phyloP scores from a whole-genome alignment of 73 alveolate species.

The Tetrahymena elliotti region DNA sequence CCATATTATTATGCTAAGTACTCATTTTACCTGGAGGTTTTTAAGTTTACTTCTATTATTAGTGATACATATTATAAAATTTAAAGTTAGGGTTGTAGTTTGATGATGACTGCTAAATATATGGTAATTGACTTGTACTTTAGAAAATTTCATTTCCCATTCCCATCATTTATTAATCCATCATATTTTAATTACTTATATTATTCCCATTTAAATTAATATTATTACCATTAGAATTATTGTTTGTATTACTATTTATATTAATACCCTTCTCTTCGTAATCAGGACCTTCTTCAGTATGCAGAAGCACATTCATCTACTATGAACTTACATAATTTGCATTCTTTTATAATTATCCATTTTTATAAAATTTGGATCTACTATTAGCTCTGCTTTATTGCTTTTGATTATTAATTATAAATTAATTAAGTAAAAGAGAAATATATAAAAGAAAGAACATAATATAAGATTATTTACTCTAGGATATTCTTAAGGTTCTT shows the following conservation, averaged over 20 bases:
- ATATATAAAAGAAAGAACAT: not conserved
- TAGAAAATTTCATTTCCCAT: not conserved
- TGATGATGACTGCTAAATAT: not conserved
- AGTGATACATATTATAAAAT: not conserved
- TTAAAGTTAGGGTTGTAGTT: not conserved
- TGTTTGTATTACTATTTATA: not conserved
- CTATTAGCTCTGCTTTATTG: not conserved
- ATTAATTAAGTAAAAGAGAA: not conserved
- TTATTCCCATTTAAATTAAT: too few species aligned
- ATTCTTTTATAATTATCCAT: not conserved
- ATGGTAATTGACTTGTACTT: not conserved
- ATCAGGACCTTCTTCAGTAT: not conserved
- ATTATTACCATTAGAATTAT: not conserved
- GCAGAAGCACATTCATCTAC: not conserved
- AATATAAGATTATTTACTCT: too few species aligned
- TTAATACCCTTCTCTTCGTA: not conserved
- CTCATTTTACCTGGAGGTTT: not conserved
- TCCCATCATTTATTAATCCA: not conserved
- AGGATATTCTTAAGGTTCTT: not conserved
- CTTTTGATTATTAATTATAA: not conserved
- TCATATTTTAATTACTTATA: not conserved
- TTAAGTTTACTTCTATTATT: not conserved
- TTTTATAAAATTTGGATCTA: not conserved
- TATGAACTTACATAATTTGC: not conserved
- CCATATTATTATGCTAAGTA: not conserved